These are phyloP conservation scores for Albugo candida DNA, from an alignment of 352 stramenopile species.

Conservation along the genomic window DNA sequence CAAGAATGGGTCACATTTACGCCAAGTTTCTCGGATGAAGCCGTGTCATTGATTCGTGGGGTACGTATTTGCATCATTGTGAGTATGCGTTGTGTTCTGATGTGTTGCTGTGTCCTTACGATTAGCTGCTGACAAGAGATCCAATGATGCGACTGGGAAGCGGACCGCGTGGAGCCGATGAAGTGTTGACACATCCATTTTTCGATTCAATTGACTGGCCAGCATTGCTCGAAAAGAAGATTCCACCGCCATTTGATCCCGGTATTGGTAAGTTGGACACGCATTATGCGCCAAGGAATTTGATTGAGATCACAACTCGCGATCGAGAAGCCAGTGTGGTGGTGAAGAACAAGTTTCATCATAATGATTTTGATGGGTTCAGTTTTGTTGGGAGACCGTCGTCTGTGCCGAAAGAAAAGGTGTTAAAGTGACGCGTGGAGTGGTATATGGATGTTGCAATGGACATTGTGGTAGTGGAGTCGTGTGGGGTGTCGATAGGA, in stretches of 20 bases:
- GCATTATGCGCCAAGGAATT: conserved; percentile 65
- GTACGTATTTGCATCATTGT: conserved; percentile 21
- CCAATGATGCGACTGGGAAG: conserved; percentile 88
- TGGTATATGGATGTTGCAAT: no score
- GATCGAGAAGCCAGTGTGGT: conserved; percentile 64
- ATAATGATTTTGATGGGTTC: conserved; percentile 81
- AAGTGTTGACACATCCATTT: conserved; percentile 83
- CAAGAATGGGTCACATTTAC: conserved; percentile 91
- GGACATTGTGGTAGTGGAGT: no score
- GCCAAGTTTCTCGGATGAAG: conserved; percentile 77
- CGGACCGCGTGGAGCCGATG: conserved; percentile 73
- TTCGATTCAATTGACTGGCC: conserved; percentile 85
- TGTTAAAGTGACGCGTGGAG: no score
- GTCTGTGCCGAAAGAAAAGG: neutral
- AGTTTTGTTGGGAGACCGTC: conserved; percentile 76
- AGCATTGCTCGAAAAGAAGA: conserved; percentile 60
- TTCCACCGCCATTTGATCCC: conserved; percentile 76
- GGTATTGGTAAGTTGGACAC: conserved; percentile 75
- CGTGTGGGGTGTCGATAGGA: no score
- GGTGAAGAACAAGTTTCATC: conserved; percentile 19
- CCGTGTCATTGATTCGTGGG: conserved; percentile 83
- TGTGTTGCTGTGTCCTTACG: conserved; percentile 1
- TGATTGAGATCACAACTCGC: conserved; percentile 77
- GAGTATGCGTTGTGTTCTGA: conserved; percentile 8
- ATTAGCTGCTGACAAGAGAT: conserved; percentile 89